Percentiles rank a stretch among this genome's conserved stretches.
Evolutionary conservation across 2,329 filamentous ascomycete genomes (phyloP).

Genomic region (Lachnellula occidentalis): DNA sequence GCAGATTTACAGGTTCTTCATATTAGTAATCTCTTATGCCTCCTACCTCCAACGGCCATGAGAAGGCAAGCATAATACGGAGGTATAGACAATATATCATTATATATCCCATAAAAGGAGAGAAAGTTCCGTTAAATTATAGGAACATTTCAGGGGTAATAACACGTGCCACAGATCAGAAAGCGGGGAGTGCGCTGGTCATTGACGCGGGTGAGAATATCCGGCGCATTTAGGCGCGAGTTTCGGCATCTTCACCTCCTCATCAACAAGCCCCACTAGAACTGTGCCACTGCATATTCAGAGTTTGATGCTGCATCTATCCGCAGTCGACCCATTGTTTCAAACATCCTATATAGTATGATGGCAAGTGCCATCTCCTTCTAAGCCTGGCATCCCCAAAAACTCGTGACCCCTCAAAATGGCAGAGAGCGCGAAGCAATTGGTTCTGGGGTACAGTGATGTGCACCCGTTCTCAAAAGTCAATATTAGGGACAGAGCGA

Average conservation of each 20-base stretch:
- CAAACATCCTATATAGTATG: slow-evolving; percentile 4
- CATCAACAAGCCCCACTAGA: not conserved
- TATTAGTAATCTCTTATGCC: too few species aligned
- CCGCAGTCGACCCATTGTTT: slow-evolving; percentile 8
- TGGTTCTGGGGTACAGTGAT: slow-evolving; percentile 44
- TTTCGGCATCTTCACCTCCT: slow-evolving; percentile 4
- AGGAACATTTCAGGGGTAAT: not conserved
- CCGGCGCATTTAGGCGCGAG: slow-evolving; percentile 2
- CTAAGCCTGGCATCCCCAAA: not conserved
- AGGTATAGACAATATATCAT: too few species aligned
- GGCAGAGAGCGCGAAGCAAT: slow-evolving; percentile 10
- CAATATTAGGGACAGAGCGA: slow-evolving; percentile 44
- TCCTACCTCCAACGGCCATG: too few species aligned
- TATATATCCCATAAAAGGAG: too few species aligned
- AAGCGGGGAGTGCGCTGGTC: not conserved
- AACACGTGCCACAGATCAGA: not conserved
- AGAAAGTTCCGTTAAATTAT: too few species aligned
- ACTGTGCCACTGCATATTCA: not conserved
- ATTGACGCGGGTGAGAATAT: not conserved
- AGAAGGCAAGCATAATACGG: too few species aligned
- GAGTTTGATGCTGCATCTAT: slow-evolving; percentile 6
- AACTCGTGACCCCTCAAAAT: not conserved
- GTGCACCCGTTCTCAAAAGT: slow-evolving; percentile 52
- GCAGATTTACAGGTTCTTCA: too few species aligned
- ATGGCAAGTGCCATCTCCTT: slow-evolving; percentile 7